Evolutionary conservation across 805 yeast genomes (phyloP).

Genomic region (Wickerhamiella siamensis): DNA sequence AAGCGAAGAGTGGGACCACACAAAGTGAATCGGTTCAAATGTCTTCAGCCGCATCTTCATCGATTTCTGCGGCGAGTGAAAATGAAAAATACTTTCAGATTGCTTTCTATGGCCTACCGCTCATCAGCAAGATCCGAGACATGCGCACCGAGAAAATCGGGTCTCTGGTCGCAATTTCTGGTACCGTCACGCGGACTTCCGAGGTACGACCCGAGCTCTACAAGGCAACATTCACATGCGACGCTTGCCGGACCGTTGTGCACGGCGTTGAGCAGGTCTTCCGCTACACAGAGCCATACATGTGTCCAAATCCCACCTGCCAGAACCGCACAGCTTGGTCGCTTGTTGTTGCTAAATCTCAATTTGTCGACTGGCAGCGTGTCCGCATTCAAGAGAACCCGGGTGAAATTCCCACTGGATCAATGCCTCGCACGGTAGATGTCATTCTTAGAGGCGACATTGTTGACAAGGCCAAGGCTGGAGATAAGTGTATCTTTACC

Average conservation of each 20-base stretch:
- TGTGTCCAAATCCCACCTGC: constrained; percentile 79
- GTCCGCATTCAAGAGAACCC: constrained; percentile 92
- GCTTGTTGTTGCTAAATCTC: constrained; percentile 65
- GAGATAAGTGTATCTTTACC: constrained; percentile 85
- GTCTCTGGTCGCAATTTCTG: constrained; percentile 65
- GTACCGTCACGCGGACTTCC: constrained; percentile 90
- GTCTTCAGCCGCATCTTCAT: constrained; percentile 24
- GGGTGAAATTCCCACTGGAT: constrained; percentile 94
- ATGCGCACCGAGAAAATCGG: constrained; percentile 84
- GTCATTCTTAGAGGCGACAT: constrained; percentile 85
- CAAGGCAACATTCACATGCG: constrained; percentile 80
- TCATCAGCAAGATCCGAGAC: constrained; percentile 74
- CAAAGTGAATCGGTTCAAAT: constrained; percentile 19
- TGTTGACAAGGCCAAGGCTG: constrained; percentile 94
- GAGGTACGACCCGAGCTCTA: constrained; percentile 92
- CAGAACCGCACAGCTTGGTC: constrained; percentile 80
- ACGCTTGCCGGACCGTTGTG: constrained; percentile 67
- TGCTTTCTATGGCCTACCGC: constrained; percentile 74
- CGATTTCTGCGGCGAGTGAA: constrained; percentile 17
- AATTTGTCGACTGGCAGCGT: constrained; percentile 91
- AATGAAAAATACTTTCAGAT: constrained; percentile 74
- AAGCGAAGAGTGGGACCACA: background rate
- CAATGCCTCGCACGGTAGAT: constrained; percentile 95
- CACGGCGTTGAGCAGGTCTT: constrained; percentile 87
- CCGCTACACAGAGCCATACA: constrained; percentile 86